Conservation (phyloP, 352 stramenopile genomes). For the Phytophthora hybrid region DNA sequence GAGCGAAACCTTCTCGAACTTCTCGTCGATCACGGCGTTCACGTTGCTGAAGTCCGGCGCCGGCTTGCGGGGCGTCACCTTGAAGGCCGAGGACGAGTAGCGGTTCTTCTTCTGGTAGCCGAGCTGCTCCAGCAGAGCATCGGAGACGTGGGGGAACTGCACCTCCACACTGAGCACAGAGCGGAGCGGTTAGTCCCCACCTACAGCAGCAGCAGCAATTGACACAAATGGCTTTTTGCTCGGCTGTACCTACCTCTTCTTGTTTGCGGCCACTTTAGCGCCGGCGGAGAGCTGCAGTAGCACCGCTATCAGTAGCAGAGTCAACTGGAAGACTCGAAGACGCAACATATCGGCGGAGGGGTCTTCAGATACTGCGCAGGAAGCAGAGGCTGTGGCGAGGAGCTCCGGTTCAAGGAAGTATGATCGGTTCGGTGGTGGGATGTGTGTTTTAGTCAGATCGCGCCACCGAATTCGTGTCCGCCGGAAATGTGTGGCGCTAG, state of each 20-base stretch:
- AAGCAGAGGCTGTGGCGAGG: background rate
- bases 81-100: conserved; percentile 76
- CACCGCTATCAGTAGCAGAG: conserved; percentile 40
- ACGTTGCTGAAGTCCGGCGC: conserved; percentile 78
- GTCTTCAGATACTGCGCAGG: background rate
- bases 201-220: background rate
- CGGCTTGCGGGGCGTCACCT: conserved; percentile 79
- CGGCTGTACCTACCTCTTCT: conserved; percentile 53
- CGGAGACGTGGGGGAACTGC: conserved; percentile 82
- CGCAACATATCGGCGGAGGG: conserved; percentile 16
- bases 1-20: conserved; percentile 84
- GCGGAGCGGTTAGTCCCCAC: background rate
- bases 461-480: background rate
- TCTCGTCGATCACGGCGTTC: conserved; percentile 81
- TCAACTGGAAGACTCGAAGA: conserved; percentile 32
- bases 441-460: conserved; percentile 2
- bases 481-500: conserved; percentile 5
- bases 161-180: conserved; percentile 59
- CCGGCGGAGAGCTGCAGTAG: conserved; percentile 43
- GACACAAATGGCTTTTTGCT: background rate
- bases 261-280: conserved; percentile 28
- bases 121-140: conserved; percentile 76
- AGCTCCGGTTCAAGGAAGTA: conserved; percentile 18
- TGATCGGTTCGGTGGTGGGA: conserved; percentile 12
- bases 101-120: conserved; percentile 87